Percentiles rank a stretch among this genome's conserved stretches.
phyloP scores from a whole-genome alignment of 208 protist species.

The Leishmania lainsoni region DNA sequence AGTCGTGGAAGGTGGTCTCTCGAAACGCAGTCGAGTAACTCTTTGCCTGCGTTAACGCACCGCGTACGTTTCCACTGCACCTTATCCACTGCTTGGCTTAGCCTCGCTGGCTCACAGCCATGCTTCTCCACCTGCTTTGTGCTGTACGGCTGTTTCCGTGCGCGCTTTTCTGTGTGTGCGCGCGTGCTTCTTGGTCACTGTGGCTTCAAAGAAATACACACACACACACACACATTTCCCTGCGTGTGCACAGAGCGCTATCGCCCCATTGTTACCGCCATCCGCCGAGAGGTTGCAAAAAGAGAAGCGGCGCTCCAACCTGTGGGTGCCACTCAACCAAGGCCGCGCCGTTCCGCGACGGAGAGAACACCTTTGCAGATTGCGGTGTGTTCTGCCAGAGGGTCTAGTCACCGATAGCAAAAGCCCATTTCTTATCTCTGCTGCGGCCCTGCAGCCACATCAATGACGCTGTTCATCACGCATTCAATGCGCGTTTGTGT shows the following conservation, averaged over 20 bases:
- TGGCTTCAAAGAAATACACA: not conserved
- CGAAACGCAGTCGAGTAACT: constrained; percentile 21
- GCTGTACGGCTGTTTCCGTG: not conserved
- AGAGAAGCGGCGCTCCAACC: not conserved
- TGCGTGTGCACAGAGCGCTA: not conserved
- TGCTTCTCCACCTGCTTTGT: too few species aligned
- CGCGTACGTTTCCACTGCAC: not conserved
- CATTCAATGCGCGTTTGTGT: not conserved
- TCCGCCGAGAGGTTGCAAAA: not conserved
- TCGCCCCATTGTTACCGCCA: not conserved
- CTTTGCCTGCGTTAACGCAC: not conserved
- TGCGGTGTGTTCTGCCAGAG: not conserved
- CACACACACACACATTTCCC: not conserved
- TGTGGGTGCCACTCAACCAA: not conserved
- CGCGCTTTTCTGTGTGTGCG: not conserved
- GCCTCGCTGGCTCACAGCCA: not conserved
- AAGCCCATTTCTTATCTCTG: not conserved
- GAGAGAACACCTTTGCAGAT: not conserved
- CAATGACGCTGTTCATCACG: not conserved
- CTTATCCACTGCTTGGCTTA: not conserved
- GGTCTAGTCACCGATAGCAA: not conserved
- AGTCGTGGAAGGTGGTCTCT: constrained; percentile 73
- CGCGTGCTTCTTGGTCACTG: not conserved
- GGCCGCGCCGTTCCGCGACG: not conserved
- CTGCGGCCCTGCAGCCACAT: not conserved